Percentiles rank a stretch among this genome's conserved stretches.
phyloP scores from a whole-genome alignment of 2,329 filamentous ascomycete genomes.

The Lithohypha guttulata region DNA sequence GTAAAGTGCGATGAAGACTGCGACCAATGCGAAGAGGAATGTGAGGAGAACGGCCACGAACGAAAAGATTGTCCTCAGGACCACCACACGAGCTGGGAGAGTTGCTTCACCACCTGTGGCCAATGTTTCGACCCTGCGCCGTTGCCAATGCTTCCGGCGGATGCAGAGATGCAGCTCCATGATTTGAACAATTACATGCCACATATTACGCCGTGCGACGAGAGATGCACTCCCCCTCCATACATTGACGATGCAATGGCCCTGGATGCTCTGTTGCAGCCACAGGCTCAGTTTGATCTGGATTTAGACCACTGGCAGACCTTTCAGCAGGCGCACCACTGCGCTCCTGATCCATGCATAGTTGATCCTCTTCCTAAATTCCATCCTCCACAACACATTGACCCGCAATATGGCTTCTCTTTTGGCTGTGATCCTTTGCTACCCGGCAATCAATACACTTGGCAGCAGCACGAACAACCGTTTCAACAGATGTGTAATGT shows the following conservation, averaged over 20 bases:
- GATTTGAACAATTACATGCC: conserved; percentile 5
- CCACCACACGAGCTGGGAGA: conserved; percentile 17
- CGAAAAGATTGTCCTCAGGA: conserved; percentile 19
- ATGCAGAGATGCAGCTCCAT: conserved; percentile 5
- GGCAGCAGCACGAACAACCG: neutral
- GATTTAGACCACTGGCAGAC: conserved; percentile 10
- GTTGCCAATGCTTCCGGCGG: conserved; percentile 3
- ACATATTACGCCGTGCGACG: conserved; percentile 8
- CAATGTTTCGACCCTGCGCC: conserved; percentile 8
- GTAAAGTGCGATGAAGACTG: conserved; percentile 11
- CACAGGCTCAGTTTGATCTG: conserved; percentile 4
- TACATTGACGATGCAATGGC: neutral
- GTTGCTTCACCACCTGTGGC: conserved; percentile 4
- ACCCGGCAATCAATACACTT: conserved; percentile 8
- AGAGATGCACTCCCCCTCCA: conserved; percentile 4
- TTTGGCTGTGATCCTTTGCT: conserved; percentile 8
- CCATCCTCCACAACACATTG: conserved; percentile 7
- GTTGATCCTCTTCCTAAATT: conserved; percentile 6
- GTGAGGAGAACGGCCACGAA: conserved; percentile 18
- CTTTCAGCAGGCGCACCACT: conserved; percentile 8
- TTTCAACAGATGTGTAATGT: conserved; percentile 7
- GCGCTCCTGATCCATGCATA: conserved; percentile 9
- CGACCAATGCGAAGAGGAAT: conserved; percentile 12
- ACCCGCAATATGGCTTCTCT: conserved; percentile 7
- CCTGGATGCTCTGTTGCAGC: neutral